Evolutionary conservation across 371 early-diverging fungal species (phyloP), one percentile per base, ranked within the genome.

Genomic region (Syncephalastrum racemosum): DNA sequence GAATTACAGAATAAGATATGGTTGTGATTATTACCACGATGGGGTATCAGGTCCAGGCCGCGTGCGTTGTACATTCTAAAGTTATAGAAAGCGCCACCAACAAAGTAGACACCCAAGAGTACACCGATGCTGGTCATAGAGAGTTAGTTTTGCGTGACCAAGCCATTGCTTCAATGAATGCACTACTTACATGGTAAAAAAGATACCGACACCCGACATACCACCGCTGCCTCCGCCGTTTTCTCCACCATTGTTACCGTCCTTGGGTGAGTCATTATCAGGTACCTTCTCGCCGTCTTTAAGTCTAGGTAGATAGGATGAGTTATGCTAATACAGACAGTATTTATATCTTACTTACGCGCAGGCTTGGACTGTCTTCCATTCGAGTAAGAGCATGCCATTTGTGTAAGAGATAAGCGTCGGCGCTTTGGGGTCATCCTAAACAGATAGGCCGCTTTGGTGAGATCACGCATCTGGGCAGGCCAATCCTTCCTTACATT

Each of bases 31-130:
- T 67, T 71, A 81, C 84, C 85, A 67, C 82, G 65, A 70, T 77
- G 75, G 66, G 84, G 84, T 50, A 85, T 81, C 54, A 82, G 73
- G 61, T 81, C 79, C 23, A 79, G 53, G 18, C 86, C 86, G 47
- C 79, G 64, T 14, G 84, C 86, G 60, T 83, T 79, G 50, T 85
- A 77, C 47, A 81, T 70, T 47, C 77, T 78, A 36, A 66, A 77
- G 57, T 83, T 85, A 63, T 85, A 85, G 31, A 82, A 61, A 12
- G 80, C 75, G 41, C 86, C 86, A 56, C 79, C 84, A 20, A 82
- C 47, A 55, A 85, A 73, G 47, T 85, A 85, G 6, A 82, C 66
- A 42, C 64, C 70, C 13, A 70, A 49, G 42, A 71, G 65, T 12
- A 80, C 71, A 49, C 71, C 66, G 18, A 83, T 52, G 39, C 83